Conservation (phyloP, 179 eudicot genomes). For the Monotropa hypopitys region DNA sequence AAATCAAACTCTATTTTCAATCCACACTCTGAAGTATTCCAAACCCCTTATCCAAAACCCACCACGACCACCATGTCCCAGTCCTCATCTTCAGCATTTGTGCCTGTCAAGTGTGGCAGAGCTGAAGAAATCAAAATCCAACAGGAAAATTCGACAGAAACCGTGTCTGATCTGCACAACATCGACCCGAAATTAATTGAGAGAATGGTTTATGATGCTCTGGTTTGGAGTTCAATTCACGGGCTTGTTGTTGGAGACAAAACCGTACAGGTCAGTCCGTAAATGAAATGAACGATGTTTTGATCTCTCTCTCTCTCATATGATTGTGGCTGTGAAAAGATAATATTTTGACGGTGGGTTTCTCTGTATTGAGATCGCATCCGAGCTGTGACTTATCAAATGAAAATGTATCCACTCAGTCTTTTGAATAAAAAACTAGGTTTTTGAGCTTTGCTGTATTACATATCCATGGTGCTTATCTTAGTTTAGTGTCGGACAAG, state of each 20-base stretch:
- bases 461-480: no score
- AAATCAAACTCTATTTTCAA: slow-evolving; percentile 1
- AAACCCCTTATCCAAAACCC: slow-evolving; percentile 6
- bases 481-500: no score
- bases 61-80: slow-evolving; percentile 18
- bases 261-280: slow-evolving; percentile 37
- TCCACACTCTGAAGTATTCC: not conserved
- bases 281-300: not conserved
- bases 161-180: slow-evolving; percentile 38
- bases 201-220: slow-evolving; percentile 51
- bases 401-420: not conserved
- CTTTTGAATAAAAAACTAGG: no score
- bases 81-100: slow-evolving; percentile 7
- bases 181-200: slow-evolving; percentile 44
- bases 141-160: slow-evolving; percentile 14
- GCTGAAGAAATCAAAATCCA: slow-evolving; percentile 16
- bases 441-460: not conserved
- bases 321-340: not conserved
- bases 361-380: not conserved
- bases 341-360: not conserved
- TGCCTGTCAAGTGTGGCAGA: slow-evolving; percentile 13
- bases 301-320: not conserved
- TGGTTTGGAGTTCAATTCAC: slow-evolving; percentile 80
- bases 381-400: not conserved
- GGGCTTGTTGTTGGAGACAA: slow-evolving; percentile 86